phyloP scores from a whole-genome alignment of 495 filamentous ascomycete genomes.

The Alectoria sarmentosa region DNA sequence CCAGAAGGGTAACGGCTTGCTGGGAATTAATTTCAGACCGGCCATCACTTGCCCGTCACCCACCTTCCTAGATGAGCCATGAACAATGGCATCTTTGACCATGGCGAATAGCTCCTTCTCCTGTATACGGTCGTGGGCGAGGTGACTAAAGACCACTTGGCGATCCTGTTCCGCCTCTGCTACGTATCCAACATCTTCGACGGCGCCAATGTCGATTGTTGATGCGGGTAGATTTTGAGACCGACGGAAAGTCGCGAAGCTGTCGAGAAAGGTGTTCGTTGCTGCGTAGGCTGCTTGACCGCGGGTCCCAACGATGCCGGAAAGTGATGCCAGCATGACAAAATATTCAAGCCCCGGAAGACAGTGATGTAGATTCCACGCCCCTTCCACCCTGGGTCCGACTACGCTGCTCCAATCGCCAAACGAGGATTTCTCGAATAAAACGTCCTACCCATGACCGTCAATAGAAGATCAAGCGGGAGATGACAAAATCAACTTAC shows the following conservation, averaged over 20 bases:
- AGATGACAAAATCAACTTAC: background rate
- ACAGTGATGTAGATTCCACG: conserved; percentile 27
- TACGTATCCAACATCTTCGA: background rate
- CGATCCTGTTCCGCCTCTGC: background rate
- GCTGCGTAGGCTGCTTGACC: conserved; percentile 41
- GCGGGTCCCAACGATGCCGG: conserved; percentile 36
- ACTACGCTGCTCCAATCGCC: conserved; percentile 11
- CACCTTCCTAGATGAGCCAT: background rate
- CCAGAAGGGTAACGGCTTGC: background rate
- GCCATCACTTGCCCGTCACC: background rate
- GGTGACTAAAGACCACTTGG: background rate
- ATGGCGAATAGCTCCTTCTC: background rate
- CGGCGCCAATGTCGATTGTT: conserved; percentile 11
- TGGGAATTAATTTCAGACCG: background rate
- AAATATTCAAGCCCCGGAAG: conserved; percentile 41
- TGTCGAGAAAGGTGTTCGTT: conserved; percentile 29
- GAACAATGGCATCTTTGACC: background rate
- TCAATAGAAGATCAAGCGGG: background rate
- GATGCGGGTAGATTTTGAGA: conserved; percentile 21
- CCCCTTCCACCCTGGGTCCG: conserved; percentile 27
- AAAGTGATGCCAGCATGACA: conserved; percentile 39
- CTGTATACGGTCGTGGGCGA: background rate
- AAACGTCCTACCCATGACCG: background rate
- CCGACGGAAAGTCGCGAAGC: conserved; percentile 7
- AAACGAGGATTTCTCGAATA: background rate